Evolutionary conservation across 495 filamentous ascomycete genomes (phyloP), one percentile per base, ranked within the genome.

Genomic region (Aspergillus sclerotiicarbonarius): DNA sequence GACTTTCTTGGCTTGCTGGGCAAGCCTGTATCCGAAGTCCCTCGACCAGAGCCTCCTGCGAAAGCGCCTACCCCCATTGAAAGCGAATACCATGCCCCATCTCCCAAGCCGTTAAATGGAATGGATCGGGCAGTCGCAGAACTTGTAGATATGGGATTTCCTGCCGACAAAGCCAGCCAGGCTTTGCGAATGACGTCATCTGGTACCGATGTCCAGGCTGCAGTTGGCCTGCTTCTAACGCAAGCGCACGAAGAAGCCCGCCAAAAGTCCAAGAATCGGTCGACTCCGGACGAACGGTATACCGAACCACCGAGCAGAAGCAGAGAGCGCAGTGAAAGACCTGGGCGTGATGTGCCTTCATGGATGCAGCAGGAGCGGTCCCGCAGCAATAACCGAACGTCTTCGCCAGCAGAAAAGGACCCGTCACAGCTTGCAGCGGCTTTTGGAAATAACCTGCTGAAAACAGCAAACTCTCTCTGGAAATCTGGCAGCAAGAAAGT

Each of bases 101-200:
- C 59, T 41, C 67, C 61, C 3, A 67, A 68, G 60, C 70, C 76
- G 8, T 57, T 74, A 0, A 86, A 87, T 65, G 88, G 87, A 8
- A 84, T 85, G 47, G 92, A 96, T 67, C 83, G 81, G 51, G 91
- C 91, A 4, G 82, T 98, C 54, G 92, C 91, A 1, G 91, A 97
- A 66, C 71, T 98, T 18, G 87, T 98, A 9, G 93, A 98, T 62
- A 97, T 98, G 86, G 94, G 94, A 21, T 98, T 98, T 57, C 84
- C 88, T 0, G 82, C 85, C 0, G 88, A 94, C 45, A 91, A 90
- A 57, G 84, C 95, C 20, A 83, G 81, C 57, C 78, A 84, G 58
- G 95, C 92, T 43, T 74, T 98, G 8, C 81, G 81, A 12, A 86
- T 89, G 67, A 98, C 90, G 12, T 83, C 89, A 8, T 85, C 84